These are phyloP conservation scores for Penicillium alfredii DNA, from an alignment of 495 filamentous ascomycete genomes.

Conservation along the genomic window DNA sequence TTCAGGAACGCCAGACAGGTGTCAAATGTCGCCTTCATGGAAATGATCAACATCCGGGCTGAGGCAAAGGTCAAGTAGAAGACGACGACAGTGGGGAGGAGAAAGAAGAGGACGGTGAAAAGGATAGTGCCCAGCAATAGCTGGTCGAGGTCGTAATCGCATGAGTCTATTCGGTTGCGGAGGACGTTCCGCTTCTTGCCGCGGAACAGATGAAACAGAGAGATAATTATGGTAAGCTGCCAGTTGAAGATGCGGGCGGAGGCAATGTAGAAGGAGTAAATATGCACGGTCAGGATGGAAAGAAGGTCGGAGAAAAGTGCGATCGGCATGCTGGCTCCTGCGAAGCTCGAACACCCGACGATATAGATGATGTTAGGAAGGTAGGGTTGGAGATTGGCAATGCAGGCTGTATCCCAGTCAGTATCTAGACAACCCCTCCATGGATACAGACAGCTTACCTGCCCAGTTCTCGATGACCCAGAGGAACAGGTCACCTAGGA, in stretches of 20 bases:
- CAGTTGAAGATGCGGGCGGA: conserved; percentile 96
- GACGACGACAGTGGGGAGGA: conserved; percentile 89
- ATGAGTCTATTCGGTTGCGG: conserved; percentile 94
- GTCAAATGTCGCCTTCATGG: conserved; percentile 81
- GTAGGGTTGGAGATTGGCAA: conserved; percentile 66
- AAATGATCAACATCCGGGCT: conserved; percentile 90
- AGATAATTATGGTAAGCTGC: conserved; percentile 94
- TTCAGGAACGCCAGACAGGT: conserved; percentile 90
- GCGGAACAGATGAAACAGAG: conserved; percentile 94
- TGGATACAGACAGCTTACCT: too few relatives aligned
- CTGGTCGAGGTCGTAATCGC: conserved; percentile 98
- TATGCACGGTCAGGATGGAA: conserved; percentile 87
- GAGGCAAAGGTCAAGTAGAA: conserved; percentile 96
- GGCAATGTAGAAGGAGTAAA: conserved; percentile 96
- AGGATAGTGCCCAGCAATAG: conserved; percentile 93
- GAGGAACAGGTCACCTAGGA: conserved; percentile 88
- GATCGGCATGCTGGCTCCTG: conserved; percentile 94
- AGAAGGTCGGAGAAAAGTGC: conserved; percentile 92
- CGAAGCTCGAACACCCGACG: conserved; percentile 91
- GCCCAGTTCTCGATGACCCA: conserved; percentile 99
- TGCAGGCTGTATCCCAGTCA: conserved; percentile 59
- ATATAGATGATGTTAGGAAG: conserved; percentile 86
- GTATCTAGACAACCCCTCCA: too few relatives aligned
- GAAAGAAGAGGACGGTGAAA: conserved; percentile 92
- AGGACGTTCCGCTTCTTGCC: conserved; percentile 98